Evolutionary conservation across 2,329 filamentous ascomycete genomes (phyloP), one percentile per base, ranked within the genome.

Genomic region (Penicillium vulpinum): DNA sequence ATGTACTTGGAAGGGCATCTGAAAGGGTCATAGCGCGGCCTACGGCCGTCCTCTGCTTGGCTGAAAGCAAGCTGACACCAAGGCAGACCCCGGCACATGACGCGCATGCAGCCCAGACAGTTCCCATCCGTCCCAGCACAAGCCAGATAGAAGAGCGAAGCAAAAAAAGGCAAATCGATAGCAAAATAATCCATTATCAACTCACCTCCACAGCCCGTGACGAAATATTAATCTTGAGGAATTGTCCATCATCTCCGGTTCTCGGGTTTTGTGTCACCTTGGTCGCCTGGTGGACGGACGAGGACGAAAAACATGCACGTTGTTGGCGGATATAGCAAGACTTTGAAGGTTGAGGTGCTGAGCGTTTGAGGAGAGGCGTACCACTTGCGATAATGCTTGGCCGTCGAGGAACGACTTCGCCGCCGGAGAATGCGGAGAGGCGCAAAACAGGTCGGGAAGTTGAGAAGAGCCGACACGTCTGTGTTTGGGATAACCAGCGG

Each of bases 151-250:
- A 24, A 33, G 33, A 49, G 9, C 11, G 43, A 38, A 24, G 22
- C n/a, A 54, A 45, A 45, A 15, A 22, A 2, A 41, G 40, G 16
- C 5, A 38, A 24, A 51, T n/a, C 6, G 4, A 22, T 21, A 8
- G 36, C 54, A 60, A 51, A 43, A 38, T 52, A 18, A 48, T 33
- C 5, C n/a, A 52, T 45, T 43, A 49, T 62, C 10, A 58, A 71
- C 80, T 48, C 81, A 92, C 90, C 77, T 89, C 85, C 40, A 89
- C 88, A 39, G 93, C 93, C 47, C 92, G 85, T 2, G 90, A 83
- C 0, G 92, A 95, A 60, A 97, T 96, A 52, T 88, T 88, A 24
- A 99, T 82, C 65, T 80, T 79, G 87, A 96, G 91, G 21, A 88
- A 84, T n/a, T 91, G 88, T 26, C 93, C 93, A 54, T 92, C 86